Percentiles rank a stretch among this genome's conserved stretches.
Conservation (phyloP, 495 filamentous ascomycete genomes). For the Talaromyces wortmannii region DNA sequence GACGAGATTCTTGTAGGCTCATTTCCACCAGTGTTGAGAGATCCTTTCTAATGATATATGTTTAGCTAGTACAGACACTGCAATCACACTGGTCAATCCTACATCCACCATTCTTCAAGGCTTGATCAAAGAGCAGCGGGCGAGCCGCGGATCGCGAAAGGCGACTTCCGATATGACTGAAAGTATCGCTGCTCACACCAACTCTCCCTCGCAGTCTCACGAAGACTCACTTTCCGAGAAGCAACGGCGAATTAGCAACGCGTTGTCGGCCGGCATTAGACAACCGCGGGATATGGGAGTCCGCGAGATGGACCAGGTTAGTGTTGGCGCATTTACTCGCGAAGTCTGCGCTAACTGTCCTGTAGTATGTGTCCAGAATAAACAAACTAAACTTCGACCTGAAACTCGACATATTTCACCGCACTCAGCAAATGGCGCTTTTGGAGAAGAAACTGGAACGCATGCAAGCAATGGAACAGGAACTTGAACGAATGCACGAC, state of each 20-base stretch:
- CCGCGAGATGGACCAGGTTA: slow-evolving; percentile 43
- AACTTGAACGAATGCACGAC: slow-evolving; percentile 58
- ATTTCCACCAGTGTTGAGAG: background rate
- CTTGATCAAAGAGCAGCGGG: slow-evolving; percentile 40
- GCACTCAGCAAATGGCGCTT: slow-evolving; percentile 53
- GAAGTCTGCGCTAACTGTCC: background rate
- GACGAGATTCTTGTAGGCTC: slow-evolving; percentile 1
- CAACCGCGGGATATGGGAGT: slow-evolving; percentile 42
- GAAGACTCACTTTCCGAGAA: slow-evolving; percentile 32
- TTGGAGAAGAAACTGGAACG: slow-evolving; percentile 64
- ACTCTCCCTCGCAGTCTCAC: slow-evolving; percentile 21
- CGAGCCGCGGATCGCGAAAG: slow-evolving; percentile 26
- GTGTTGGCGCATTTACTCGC: slow-evolving; percentile 3
- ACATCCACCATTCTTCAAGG: slow-evolving; percentile 39
- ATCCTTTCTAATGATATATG: background rate
- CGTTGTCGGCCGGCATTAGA: slow-evolving; percentile 15
- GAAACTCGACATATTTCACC: slow-evolving; percentile 77
- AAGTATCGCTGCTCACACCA: slow-evolving; percentile 17
- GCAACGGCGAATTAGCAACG: slow-evolving; percentile 20
- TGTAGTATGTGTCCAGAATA: slow-evolving; percentile 50
- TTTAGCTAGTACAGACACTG: slow-evolving; percentile 14
- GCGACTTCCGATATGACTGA: slow-evolving; percentile 16
- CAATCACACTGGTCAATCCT: slow-evolving; percentile 27
- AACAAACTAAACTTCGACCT: slow-evolving; percentile 88
- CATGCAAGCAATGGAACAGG: slow-evolving; percentile 58